Base-by-base conservation (phyloP, 192 early-diverging fungal species). In the Linnemannia hyalina region DNA sequence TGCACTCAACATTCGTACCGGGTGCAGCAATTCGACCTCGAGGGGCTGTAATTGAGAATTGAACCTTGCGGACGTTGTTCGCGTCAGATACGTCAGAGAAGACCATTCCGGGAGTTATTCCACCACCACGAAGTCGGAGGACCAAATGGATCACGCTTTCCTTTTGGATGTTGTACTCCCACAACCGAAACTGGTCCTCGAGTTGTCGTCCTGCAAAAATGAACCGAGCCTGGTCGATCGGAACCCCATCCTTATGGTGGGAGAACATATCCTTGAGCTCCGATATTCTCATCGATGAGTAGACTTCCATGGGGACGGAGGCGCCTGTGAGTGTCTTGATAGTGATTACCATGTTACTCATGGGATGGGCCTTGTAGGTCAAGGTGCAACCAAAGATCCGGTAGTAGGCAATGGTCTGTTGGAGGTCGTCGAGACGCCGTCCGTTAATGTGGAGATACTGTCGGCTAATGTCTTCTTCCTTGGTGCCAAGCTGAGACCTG, bases 1-100 rank as follows among this genome's bases (percentile, higher is more conserved):
- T 9, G 46, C 80, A 81, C 47, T 81, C 80, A 23, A 81, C 35
- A 29, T 81, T 81, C 6, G 73, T 69, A 22, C 73, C 80, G 6
- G 16, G 26, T 20, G 10, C 29, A 15, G 38, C 72, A 0, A 10
- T 26, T 5, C 72, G 72, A 1, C 80, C 80, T 22, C 8, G 55
- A 2, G 73, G 80, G 46, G 63, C 80, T 0, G 32, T 35, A 3
- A 22, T 0, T 5, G 49, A 74, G 32, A 75, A 69, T 6, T 55
- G 26, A 6, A 36, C 11, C 63, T 75, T 74, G 35, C 29, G 72
- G 2, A 81, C 73, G 10, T 49, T 38, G n/a, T 35, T 35, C 0
- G 72, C 52, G 13, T 68, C 32, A 2, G 63, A 80, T 10, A 74
- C 52, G 35, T 74, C 79, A 0, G 79, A 1, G 29, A 74, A 74